These are phyloP conservation scores for Oryza brachyantha DNA, from an alignment of 176 grass and related monocot genomes.

Conservation along the genomic window DNA sequence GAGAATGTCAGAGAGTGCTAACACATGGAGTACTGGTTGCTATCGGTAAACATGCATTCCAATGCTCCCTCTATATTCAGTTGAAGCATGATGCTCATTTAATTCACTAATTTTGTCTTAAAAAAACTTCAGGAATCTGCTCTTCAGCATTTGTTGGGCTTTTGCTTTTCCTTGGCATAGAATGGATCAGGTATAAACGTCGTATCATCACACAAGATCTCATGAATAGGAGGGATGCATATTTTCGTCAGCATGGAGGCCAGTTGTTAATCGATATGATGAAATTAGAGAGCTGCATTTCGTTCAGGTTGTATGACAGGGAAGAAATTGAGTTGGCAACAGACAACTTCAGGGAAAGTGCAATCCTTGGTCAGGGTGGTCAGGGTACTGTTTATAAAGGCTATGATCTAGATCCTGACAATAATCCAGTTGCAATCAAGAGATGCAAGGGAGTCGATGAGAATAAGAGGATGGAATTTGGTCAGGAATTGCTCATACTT, in stretches of 20 bases:
- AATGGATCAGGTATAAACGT: background rate
- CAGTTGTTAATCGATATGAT: constrained; percentile 19
- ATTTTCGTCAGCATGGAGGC: constrained; percentile 5
- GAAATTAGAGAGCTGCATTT: background rate
- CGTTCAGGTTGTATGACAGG: background rate
- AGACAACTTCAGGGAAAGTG: background rate
- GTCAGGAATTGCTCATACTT: constrained; percentile 36
- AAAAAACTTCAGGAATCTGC: background rate
- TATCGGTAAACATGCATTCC: background rate
- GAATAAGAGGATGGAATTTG: constrained; percentile 18
- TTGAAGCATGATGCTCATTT: background rate
- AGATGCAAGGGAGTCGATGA: constrained; percentile 28
- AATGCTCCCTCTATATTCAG: no score
- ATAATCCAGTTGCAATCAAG: constrained; percentile 18
- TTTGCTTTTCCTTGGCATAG: background rate
- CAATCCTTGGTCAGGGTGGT: constrained; percentile 6
- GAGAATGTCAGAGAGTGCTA: background rate
- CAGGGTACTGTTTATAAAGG: constrained; percentile 33
- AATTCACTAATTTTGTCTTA: no score
- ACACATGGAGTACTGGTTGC: background rate
- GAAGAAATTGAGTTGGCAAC: constrained; percentile 8
- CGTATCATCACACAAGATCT: background rate
- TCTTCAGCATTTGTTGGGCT: background rate
- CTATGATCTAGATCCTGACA: background rate
- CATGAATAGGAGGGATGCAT: background rate